Conservation (phyloP, 768 basidiomycete genomes). For the Pluteus cervinus region DNA sequence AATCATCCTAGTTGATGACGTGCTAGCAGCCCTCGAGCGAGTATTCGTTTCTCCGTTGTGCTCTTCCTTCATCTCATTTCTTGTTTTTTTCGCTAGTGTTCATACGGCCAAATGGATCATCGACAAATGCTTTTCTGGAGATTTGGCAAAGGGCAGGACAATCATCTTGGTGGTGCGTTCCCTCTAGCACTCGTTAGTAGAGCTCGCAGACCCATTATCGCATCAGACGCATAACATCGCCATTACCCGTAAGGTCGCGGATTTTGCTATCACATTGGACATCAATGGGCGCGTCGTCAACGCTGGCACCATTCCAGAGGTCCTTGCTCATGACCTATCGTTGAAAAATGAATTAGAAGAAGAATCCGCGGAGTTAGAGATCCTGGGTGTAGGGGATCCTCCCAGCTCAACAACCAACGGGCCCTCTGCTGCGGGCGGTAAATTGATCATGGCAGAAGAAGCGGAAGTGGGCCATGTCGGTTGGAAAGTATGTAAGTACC, state of each 20-base stretch:
- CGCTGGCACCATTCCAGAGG: too few species aligned
- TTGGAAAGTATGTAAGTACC: conserved; percentile 32
- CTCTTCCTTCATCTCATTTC: background rate
- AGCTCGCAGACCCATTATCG: too few species aligned
- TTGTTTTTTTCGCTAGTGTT: conserved; percentile 25
- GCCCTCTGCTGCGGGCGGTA: conserved; percentile 42
- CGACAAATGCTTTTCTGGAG: conserved; percentile 69
- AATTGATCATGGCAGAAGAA: conserved; percentile 63
- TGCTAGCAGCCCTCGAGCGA: conserved; percentile 56
- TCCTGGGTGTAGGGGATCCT: conserved; percentile 17
- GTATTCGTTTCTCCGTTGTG: conserved; percentile 17
- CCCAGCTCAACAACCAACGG: conserved; percentile 12
- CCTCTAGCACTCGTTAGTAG: background rate
- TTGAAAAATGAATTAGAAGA: too few species aligned
- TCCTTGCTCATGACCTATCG: too few species aligned
- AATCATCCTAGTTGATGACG: conserved; percentile 68
- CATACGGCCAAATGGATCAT: conserved; percentile 79
- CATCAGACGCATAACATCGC: conserved; percentile 21
- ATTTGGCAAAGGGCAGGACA: conserved; percentile 67
- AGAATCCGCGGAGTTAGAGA: conserved; percentile 17
- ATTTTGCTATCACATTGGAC: conserved; percentile 1
- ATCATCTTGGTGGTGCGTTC: conserved; percentile 63
- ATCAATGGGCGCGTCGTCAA: background rate
- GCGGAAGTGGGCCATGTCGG: conserved; percentile 51
- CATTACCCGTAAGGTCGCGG: conserved; percentile 2